Percentiles rank a stretch among this genome's conserved stretches.
phyloP scores from a whole-genome alignment of 148 eudicot species.

The Rhododendron ferrugineum region DNA sequence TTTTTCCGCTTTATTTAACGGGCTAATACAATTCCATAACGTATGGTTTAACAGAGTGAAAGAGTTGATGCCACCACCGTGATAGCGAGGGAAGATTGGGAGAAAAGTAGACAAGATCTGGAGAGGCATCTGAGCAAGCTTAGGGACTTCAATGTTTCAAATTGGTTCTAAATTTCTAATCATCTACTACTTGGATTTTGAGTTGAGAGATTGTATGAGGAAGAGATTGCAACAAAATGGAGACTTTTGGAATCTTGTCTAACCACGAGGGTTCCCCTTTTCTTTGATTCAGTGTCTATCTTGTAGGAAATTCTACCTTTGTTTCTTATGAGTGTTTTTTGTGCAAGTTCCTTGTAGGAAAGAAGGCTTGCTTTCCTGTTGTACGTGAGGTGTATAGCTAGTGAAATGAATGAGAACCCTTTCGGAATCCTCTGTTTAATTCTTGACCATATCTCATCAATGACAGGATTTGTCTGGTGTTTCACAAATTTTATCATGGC shows the following conservation, averaged over 20 bases:
- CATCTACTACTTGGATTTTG: background rate
- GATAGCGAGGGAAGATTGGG: constrained; percentile 88
- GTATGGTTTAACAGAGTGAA: constrained; percentile 46
- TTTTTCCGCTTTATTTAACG: background rate
- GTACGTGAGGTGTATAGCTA: background rate
- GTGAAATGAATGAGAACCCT: no score
- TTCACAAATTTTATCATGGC: no score
- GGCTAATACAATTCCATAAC: constrained; percentile 9
- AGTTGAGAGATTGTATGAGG: background rate
- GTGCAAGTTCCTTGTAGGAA: background rate
- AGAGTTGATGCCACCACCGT: constrained; percentile 80
- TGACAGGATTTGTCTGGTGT: no score
- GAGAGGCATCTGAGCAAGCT: constrained; percentile 86
- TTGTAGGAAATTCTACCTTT: background rate
- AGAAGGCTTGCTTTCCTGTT: background rate
- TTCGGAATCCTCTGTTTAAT: no score
- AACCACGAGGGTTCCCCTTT: background rate
- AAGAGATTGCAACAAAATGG: background rate
- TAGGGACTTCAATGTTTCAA: constrained; percentile 79
- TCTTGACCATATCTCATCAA: no score
- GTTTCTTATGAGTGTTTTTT: background rate
- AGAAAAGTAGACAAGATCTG: constrained; percentile 67
- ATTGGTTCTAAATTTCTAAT: constrained; percentile 59
- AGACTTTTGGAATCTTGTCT: background rate
- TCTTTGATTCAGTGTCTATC: background rate